Base-by-base conservation (phyloP, 2,329 filamentous ascomycete species). In the Ophiocordyceps camponoti-saundersi region DNA sequence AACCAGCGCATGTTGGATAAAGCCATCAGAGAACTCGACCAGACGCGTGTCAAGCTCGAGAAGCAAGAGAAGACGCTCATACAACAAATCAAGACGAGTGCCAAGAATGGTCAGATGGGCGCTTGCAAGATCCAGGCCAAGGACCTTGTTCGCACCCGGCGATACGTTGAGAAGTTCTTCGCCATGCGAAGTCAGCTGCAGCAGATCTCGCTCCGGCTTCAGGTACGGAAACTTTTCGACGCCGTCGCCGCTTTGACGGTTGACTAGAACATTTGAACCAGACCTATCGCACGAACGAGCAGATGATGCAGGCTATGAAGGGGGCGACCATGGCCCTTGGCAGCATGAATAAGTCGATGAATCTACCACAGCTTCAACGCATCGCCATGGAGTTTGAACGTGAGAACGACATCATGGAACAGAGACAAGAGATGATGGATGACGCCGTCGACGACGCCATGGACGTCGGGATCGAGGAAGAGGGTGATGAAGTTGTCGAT, bases 251-350 rank as follows among this genome's bases (percentile, higher is more conserved):
- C 12, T 16, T 4, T 4, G 29, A 18, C 11, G 42, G 48, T 53
- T 57, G 44, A 57, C 48, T 10, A 2, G 23, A 32, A 18, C 46
- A 30, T 42, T 11, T 20, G 16, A 22, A 16, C 10, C 57, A 95
- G 86, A 98, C 92, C 45, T 90, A 96, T 53, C 81, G 92, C 53
- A 95, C 89, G 54, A 98, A 98, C 65, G 92, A 98, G 64, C 90
- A 96, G 66, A 98, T 98, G 92, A 95, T 95, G 89, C 87, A 95
- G 65, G 92, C 89, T 10, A 96, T 98, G 92, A 98, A 95, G 66
- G 92, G 92, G 32, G 92, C 92, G 5, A 96, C 92, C 1, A 80
- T 82, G 65, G 81, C 95, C 3, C 71, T 98, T 8, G 88, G 89
- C 47, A 93, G 85, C 68, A 98, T 98, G 92, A 98, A 98, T 65